A percentile compares a stretch with the other conserved stretches of the same genome.
Conservation (phyloP, 2,329 filamentous ascomycete genomes). For the Stenocarpella maydis region DNA sequence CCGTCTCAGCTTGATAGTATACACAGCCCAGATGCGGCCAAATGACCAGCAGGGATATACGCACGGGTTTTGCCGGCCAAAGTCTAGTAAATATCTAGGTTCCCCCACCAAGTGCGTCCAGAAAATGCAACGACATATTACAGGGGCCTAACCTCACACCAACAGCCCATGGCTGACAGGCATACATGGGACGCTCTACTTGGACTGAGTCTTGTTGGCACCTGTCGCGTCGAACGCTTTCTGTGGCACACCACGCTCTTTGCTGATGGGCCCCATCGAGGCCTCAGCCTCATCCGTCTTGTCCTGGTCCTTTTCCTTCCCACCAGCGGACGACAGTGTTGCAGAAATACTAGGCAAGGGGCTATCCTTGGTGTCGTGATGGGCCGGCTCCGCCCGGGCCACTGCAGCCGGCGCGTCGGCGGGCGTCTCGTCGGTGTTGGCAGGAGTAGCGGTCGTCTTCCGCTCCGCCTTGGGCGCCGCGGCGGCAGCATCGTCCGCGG, state of each 20-base stretch:
- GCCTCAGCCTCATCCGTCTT: not conserved
- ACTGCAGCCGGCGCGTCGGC: not conserved
- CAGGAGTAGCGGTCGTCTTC: constrained; percentile 6
- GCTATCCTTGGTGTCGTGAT: not conserved
- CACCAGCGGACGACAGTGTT: not conserved
- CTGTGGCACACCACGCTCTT: constrained; percentile 37
- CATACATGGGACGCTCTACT: not conserved
- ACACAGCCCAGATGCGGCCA: not conserved
- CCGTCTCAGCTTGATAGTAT: constrained; percentile 1
- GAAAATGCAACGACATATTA: constrained; percentile 38
- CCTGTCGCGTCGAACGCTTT: constrained; percentile 44
- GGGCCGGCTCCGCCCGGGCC: not conserved
- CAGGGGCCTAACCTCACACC: constrained; percentile 35
- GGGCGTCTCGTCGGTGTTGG: constrained; percentile 4
- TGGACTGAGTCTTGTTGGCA: constrained; percentile 41
- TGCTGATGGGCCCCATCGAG: constrained; percentile 24
- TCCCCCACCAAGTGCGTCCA: constrained; percentile 21
- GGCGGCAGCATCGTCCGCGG: not conserved
- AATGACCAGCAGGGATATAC: not conserved
- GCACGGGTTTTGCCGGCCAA: not conserved
- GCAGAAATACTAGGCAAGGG: not conserved
- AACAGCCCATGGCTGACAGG: not conserved
- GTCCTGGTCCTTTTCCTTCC: not conserved
- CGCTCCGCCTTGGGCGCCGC: constrained; percentile 29
- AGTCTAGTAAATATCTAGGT: not conserved